Evolutionary conservation across 805 yeast genomes (phyloP), one percentile per base, ranked within the genome.

Genomic region (Starmerella floris): DNA sequence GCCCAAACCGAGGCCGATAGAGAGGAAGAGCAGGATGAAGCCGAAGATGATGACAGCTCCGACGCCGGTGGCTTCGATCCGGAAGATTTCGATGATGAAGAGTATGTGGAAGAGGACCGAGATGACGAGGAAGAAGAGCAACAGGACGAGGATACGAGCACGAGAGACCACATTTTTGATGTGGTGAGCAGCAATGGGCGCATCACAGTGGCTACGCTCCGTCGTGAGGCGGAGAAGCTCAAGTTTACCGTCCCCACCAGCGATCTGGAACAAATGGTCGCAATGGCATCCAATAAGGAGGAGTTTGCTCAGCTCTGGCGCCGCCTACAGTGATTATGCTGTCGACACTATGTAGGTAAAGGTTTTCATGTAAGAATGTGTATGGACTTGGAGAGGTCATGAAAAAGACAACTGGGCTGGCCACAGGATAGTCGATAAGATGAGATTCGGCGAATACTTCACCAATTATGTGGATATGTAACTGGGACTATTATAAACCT

Each of bases 211-310:
- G 44, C 43, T 2, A 57, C 60, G 23, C 51, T 62, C 11, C 35
- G 43, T 16, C 40, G 50, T 15, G 55, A 56, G 1, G 42, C 61
- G 5, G 35, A 32, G 6, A 45, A 46, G 25, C 54, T 59, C 19
- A 57, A 56, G 30, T 56, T 62, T 28, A 39, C 41, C 13, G 56
- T 55, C 5, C 40, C 53, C 1, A 54, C 51, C 2, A 50, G 42
- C n/a, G 63, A 63, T 16, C 47, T 63, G 35, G 37, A 33, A 19
- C 56, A 48, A 20, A 62, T 63, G 66, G 41, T 60, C 31, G 39
- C 39, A 8, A 41, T 55, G 20, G 53, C 57, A 5, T 51, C 56
- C 3, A 53, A 45, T 4, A 41, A 37, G 8, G 49, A 43, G 4
- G 56, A 46, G 30, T 62, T 62, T 46, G 43, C 42, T 2, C 23